Evolutionary conservation across 257 asterid species (phyloP).

Genomic region (Solanum chaucha): DNA sequence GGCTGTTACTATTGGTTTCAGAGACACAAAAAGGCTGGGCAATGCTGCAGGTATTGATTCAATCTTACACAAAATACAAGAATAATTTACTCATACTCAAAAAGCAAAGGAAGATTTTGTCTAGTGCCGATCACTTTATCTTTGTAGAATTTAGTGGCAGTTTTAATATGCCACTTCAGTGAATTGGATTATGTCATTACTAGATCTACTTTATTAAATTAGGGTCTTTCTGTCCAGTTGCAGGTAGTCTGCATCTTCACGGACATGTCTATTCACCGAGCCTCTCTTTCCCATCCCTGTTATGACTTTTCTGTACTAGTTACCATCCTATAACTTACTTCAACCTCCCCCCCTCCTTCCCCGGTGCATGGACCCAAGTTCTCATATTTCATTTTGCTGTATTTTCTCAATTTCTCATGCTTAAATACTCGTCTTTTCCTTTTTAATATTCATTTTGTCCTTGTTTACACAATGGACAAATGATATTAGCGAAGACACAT

Average conservation of each 20-base stretch:
- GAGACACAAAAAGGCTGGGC: constrained; percentile 81
- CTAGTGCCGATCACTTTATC: background rate
- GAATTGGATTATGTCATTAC: background rate
- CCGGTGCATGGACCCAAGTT: background rate
- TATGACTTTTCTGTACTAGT: background rate
- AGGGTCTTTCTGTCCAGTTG: background rate
- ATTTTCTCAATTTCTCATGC: background rate
- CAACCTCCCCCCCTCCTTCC: background rate
- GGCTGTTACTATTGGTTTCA: constrained; percentile 83
- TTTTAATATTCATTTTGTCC: background rate
- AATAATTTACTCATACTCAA: background rate
- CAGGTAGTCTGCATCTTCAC: background rate
- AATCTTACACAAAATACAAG: background rate
- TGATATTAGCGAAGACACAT: background rate
- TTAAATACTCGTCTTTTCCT: background rate
- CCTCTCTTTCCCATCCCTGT: background rate
- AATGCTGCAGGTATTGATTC: constrained; percentile 70
- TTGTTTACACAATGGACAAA: background rate
- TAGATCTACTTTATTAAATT: background rate
- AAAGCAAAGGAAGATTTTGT: background rate
- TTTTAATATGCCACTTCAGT: background rate
- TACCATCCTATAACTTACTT: background rate
- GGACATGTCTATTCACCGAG: background rate
- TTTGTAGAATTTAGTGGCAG: background rate
- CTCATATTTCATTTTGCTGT: background rate